A percentile compares a stretch with the other conserved stretches of the same genome.
Conservation (phyloP, 2,329 filamentous ascomycete species). For the Monilinia fructicola region DNA sequence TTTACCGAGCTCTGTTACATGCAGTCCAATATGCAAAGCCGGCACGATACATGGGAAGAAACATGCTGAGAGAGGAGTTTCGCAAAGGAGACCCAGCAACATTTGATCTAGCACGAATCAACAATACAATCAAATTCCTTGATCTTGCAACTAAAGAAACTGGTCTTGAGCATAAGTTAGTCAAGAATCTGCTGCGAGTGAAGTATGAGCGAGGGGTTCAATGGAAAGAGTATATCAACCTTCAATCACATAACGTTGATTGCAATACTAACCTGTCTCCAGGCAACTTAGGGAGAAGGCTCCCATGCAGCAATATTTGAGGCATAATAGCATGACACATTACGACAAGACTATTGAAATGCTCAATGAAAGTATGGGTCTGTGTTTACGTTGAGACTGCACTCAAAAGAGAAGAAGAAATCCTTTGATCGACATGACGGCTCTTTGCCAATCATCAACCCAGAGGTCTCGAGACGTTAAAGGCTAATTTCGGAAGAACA, state of each 20-base stretch:
- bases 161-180: slow-evolving; percentile 69
- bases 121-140: slow-evolving; percentile 70
- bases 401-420: background rate
- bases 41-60: slow-evolving; percentile 60
- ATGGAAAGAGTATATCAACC: slow-evolving; percentile 13
- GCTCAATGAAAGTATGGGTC: slow-evolving; percentile 71
- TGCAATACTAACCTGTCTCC: background rate
- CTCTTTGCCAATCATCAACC: background rate
- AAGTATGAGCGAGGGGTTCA: slow-evolving; percentile 28
- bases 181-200: slow-evolving; percentile 66
- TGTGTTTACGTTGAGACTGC: slow-evolving; percentile 57
- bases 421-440: background rate
- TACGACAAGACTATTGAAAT: slow-evolving; percentile 70
- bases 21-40: slow-evolving; percentile 72
- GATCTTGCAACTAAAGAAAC: slow-evolving; percentile 60
- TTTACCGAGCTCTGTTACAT: slow-evolving; percentile 65
- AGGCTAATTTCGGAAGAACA: background rate
- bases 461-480: background rate
- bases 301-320: slow-evolving; percentile 28
- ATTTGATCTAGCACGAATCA: slow-evolving; percentile 54
- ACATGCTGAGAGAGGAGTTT: slow-evolving; percentile 61
- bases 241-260: background rate
- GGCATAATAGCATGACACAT: slow-evolving; percentile 47
- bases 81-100: slow-evolving; percentile 46
- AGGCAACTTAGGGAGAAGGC: slow-evolving; percentile 10